These are phyloP conservation scores for Epichloe festucae DNA, from an alignment of 2,329 filamentous ascomycete species.

Conservation along the genomic window DNA sequence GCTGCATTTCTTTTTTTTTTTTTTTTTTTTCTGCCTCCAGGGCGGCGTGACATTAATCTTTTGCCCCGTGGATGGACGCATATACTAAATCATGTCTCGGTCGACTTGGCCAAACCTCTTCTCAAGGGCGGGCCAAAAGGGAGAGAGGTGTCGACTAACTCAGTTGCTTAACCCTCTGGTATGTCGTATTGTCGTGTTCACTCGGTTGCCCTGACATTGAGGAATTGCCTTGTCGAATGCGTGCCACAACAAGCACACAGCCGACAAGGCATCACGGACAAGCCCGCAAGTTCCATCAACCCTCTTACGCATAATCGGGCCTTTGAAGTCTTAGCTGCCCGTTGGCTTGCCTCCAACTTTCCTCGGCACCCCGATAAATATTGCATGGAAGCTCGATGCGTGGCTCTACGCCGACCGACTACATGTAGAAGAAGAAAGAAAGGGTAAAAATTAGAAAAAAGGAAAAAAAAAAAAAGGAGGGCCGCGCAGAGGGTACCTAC, in stretches of 20 bases:
- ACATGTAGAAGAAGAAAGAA: background rate
- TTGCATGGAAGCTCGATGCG: background rate
- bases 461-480: rapidly evolving
- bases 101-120: no score
- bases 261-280: background rate
- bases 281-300: no score
- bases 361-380: background rate
- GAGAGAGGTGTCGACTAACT: background rate
- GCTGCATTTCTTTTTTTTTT: no score
- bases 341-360: no score
- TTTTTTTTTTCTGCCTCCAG: no score
- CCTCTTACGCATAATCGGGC: background rate
- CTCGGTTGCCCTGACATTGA: background rate
- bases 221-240: background rate
- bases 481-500: no score
- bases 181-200: background rate
- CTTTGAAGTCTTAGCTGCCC: background rate
- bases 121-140: background rate
- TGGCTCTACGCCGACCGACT: background rate
- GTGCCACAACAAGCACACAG: background rate
- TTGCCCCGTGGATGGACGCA: no score
- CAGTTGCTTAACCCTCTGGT: background rate
- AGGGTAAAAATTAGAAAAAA: rapidly evolving
- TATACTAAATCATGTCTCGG: no score
- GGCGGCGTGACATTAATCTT: no score